A percentile compares a stretch with the other conserved stretches of the same genome.
These are phyloP conservation scores for Spergularia marina DNA, from an alignment of 148 eudicot species.

Conservation along the genomic window DNA sequence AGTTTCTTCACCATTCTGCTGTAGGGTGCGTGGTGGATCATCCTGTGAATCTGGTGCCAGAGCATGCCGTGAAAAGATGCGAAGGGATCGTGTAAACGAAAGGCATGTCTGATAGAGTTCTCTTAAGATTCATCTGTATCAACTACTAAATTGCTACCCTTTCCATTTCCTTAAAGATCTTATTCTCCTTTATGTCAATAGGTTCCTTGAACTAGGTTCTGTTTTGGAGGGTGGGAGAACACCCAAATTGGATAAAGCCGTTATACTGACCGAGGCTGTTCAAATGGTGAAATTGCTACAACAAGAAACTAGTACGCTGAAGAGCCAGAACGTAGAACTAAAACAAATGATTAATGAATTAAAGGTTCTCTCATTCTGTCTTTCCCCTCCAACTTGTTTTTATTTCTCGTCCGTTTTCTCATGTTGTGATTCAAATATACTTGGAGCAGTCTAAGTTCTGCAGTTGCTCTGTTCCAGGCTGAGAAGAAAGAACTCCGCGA, in stretches of 20 bases:
- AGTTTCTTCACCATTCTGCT: neutral
- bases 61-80: slow-evolving; percentile 61
- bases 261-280: slow-evolving; percentile 54
- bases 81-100: slow-evolving; percentile 54
- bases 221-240: slow-evolving; percentile 56
- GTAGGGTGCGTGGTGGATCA: slow-evolving; percentile 41
- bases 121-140: neutral
- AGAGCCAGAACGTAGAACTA: slow-evolving; percentile 37
- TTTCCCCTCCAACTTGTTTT: too few relatives aligned
- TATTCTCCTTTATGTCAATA: slow-evolving; percentile 9
- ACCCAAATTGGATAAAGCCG: slow-evolving; percentile 57
- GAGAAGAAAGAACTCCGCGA: slow-evolving; percentile 71
- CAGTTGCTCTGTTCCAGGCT: slow-evolving; percentile 31
- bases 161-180: neutral
- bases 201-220: slow-evolving; percentile 55
- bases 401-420: too few relatives aligned
- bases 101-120: slow-evolving; percentile 30
- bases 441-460: neutral
- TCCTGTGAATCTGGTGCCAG: slow-evolving; percentile 40
- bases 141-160: neutral
- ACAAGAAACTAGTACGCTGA: slow-evolving; percentile 48
- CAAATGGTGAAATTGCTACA: slow-evolving; percentile 53
- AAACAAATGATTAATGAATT: slow-evolving; percentile 53
- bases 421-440: too few relatives aligned
- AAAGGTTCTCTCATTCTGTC: slow-evolving; percentile 36